Base-by-base conservation (phyloP, 768 basidiomycete genomes). In the Mycena rosella region DNA sequence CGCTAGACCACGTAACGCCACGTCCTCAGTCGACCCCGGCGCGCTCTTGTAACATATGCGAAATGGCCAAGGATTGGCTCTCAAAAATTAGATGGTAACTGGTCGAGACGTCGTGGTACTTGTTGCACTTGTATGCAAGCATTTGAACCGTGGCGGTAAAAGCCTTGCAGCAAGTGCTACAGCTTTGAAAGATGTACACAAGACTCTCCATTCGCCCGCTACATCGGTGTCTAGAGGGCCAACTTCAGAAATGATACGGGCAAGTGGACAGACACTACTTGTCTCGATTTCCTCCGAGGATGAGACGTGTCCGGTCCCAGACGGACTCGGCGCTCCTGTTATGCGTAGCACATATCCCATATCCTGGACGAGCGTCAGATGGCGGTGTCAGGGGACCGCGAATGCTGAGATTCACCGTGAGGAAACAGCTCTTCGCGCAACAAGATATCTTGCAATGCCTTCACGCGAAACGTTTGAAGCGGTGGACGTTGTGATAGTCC, bases 71-170 rank as follows among this genome's bases (percentile, higher is more conserved):
- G n/a, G n/a, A n/a, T n/a, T n/a, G n/a, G n/a, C n/a, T 7, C 34
- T 47, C 57, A 58, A 30, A 27, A 45, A 24, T 65, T 57, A 17
- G 61, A 74, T 45, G 81, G 79, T 52, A 84, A 77, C 75, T 87
- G 83, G 74, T 86, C 83, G 53, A 90, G 79, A 57, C 84, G 82
- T 70, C 81, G 85, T 58, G 87, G 83, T 67, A 89, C 65, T 81
- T 85, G 70, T 80, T 80, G 74, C 88, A 89, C 77, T 92, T 92
- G 75, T 92, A 92, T 88, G 83, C 82, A 48, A 92, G 85, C 91
- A 93, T 92, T 40, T 87, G 86, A 10, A 89, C 82, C 24, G 91
- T 91, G 9, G 90, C 89, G 27, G 71, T 83, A 70, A 85, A 87
- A 20, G 90, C 92, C 74, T 87, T 90, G 60, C 79, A 76, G 74